A percentile compares a stretch with the other conserved stretches of the same genome.
Evolutionary conservation across 257 asterid genomes (phyloP).

Genomic region (Nicotiana benthamiana): DNA sequence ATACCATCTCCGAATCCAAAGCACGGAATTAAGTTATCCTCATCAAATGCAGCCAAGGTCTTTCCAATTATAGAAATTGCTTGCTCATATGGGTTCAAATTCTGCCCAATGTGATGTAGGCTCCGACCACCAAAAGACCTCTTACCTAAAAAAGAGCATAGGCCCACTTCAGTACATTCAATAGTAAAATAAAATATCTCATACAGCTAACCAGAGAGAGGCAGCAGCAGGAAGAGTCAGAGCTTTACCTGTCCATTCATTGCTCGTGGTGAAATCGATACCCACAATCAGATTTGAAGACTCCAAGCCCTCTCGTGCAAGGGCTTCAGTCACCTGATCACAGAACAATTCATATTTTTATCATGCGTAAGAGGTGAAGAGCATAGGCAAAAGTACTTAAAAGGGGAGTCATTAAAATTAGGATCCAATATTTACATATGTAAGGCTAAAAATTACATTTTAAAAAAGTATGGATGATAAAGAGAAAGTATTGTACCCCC

Average conservation of each 20-base stretch:
- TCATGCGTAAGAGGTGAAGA: not conserved
- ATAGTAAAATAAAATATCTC: not conserved
- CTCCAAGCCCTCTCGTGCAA: conserved; percentile 85
- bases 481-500: not conserved
- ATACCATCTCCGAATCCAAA: conserved; percentile 96
- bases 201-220: not conserved
- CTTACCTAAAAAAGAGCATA: conserved; percentile 42
- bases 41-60: conserved; percentile 87
- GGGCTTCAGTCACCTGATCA: conserved; percentile 79
- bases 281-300: conserved; percentile 93
- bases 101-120: conserved; percentile 69
- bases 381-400: not conserved
- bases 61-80: conserved; percentile 88
- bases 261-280: conserved; percentile 93
- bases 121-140: conserved; percentile 58
- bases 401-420: not conserved
- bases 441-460: not conserved
- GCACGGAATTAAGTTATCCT: conserved; percentile 92
- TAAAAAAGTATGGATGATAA: not conserved
- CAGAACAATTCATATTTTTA: conserved; percentile 6
- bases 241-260: conserved; percentile 87
- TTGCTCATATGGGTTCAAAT: conserved; percentile 74
- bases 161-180: conserved; percentile 21
- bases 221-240: not conserved
- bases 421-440: not conserved